Evolutionary conservation across 352 stramenopile genomes (phyloP), one percentile per base, ranked within the genome.

Genomic region (Phytophthora tubulina): DNA sequence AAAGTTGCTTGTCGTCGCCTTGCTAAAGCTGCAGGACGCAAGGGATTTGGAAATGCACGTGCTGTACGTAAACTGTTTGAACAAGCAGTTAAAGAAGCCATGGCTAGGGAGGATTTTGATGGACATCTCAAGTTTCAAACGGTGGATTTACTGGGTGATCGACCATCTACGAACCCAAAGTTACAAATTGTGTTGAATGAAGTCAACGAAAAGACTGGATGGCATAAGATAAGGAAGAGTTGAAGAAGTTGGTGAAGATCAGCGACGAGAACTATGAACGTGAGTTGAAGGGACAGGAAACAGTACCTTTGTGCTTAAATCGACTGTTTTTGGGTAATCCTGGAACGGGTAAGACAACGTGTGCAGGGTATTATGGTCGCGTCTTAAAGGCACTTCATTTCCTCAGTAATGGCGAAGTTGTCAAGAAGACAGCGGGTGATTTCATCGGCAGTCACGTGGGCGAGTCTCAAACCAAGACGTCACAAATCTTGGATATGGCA

Each of bases 321-420:
- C 86, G 89, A 0, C 62, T 97, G 11, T 98, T 98, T 63, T 76
- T 98, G 17, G 93, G 93, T 11, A 98, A 97, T 56, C 93, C 94
- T 31, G 94, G 93, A 6, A 98, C 91, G 4, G 93, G 93, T 10
- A 98, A 98, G 73, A 98, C 95, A 5, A 98, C 95, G 4, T 97
- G 88, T 49, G 95, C 93, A 4, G 73, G 70, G 31, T 75, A 98
- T 32, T 98, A 98, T 56, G 95, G 91, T 0, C 84, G 80, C 6
- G 63, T 98, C 9, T 77, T 98, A 11, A 95, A 94, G 62, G 83
- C 93, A 35, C 81, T 98, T 30, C 80, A 94, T 9, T 96, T 98
- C 48, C 70, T 98, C 7, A 96, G 84, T 30, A 97, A 97, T 63
- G 93, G 94, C 1, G 92, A 96, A 30, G 86, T 97, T 3, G 82